These are phyloP conservation scores for Hypomontagnella monticulosa DNA, from an alignment of 495 filamentous ascomycete genomes.

Conservation along the genomic window DNA sequence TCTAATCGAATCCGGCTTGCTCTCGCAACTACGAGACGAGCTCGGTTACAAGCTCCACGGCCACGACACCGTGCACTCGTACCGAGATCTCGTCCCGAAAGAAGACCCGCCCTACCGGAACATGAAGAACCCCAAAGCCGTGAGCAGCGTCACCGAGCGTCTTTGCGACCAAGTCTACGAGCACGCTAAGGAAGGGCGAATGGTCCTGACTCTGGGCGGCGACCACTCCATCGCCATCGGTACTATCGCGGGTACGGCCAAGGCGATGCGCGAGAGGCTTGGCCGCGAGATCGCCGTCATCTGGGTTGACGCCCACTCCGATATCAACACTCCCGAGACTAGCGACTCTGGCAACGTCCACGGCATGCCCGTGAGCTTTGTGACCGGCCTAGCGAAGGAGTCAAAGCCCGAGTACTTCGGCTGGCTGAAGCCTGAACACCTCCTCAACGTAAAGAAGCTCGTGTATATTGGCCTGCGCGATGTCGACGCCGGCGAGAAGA, in stretches of 20 bases:
- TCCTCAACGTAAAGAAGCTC: slow-evolving; percentile 78
- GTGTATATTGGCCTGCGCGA: slow-evolving; percentile 98
- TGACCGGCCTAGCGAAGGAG: slow-evolving; percentile 83
- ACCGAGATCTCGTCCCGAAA: slow-evolving; percentile 77
- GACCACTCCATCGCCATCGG: slow-evolving; percentile 98
- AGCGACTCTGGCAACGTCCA: slow-evolving; percentile 93
- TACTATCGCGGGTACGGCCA: slow-evolving; percentile 83
- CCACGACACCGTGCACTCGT: slow-evolving; percentile 84
- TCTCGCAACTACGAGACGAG: slow-evolving; percentile 82
- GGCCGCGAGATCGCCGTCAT: slow-evolving; percentile 89
- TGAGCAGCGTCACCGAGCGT: slow-evolving; percentile 84
- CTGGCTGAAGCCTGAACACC: slow-evolving; percentile 74
- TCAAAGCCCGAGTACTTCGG: slow-evolving; percentile 81
- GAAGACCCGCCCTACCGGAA: slow-evolving; percentile 79
- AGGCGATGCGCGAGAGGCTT: slow-evolving; percentile 83
- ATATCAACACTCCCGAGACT: slow-evolving; percentile 96
- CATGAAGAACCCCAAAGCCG: slow-evolving; percentile 93
- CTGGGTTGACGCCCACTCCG: slow-evolving; percentile 98
- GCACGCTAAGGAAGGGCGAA: slow-evolving; percentile 83
- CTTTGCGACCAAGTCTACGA: slow-evolving; percentile 87
- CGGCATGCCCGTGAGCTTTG: slow-evolving; percentile 96
- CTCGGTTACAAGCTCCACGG: slow-evolving; percentile 88
- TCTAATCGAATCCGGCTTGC: slow-evolving; percentile 87
- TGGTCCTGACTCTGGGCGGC: slow-evolving; percentile 92
- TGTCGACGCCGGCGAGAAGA: slow-evolving; percentile 92